phyloP scores from a whole-genome alignment of 495 filamentous ascomycete species.

The Xylaria intraflava region DNA sequence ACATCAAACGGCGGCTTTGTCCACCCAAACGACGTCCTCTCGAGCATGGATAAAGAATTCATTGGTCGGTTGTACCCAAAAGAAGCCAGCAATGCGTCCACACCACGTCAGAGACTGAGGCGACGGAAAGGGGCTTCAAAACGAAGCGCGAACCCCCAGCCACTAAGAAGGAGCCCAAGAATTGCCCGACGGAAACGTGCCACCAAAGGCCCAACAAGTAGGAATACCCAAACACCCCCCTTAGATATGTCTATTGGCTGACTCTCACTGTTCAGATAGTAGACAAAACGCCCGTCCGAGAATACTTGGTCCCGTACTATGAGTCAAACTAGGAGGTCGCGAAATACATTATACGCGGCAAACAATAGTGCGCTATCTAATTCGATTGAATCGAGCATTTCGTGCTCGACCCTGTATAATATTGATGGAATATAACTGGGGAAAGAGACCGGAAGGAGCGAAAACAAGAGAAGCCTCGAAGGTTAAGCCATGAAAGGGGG shows the following conservation, averaged over 20 bases:
- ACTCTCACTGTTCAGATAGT: background rate
- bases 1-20: background rate
- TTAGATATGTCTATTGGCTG: background rate
- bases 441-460: too few relatives aligned
- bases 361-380: too few relatives aligned
- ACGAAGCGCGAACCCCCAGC: background rate
- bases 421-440: too few relatives aligned
- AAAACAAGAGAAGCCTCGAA: too few relatives aligned
- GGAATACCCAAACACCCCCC: background rate
- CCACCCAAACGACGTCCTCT: constrained; percentile 1
- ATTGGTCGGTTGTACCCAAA: constrained; percentile 13
- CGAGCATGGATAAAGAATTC: constrained; percentile 11
- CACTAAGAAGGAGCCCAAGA: background rate
- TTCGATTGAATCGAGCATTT: too few relatives aligned
- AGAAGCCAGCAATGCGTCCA: background rate
- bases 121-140: background rate
- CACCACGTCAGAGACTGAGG: background rate
- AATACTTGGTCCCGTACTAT: too few relatives aligned
- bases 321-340: too few relatives aligned
- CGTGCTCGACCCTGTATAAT: too few relatives aligned
- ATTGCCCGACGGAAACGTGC: background rate
- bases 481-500: too few relatives aligned
- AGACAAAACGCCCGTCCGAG: background rate
- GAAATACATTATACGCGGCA: too few relatives aligned
- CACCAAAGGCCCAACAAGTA: background rate